Conservation (phyloP, 2,329 filamentous ascomycete species). For the Chaetomiaceae sp. region DNA sequence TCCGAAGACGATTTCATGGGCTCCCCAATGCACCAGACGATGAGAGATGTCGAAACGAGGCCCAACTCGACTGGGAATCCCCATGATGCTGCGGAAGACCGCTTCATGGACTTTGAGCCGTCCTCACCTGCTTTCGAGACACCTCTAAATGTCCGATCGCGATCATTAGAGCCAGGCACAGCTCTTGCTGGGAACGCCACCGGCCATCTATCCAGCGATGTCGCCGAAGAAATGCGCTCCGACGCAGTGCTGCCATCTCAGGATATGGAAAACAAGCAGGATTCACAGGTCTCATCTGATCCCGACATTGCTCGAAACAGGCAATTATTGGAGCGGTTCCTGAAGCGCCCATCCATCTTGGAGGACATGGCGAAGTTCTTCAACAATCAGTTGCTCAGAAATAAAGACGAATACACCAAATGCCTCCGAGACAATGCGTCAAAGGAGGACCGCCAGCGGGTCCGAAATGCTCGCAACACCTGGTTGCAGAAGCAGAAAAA, state of each 20-base stretch:
- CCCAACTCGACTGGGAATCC: not conserved
- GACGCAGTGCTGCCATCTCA: not conserved
- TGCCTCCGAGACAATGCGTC: conserved; percentile 44
- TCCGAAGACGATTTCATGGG: conserved; percentile 53
- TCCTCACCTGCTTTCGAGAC: conserved; percentile 1
- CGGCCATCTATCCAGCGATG: not conserved
- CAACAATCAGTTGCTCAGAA: conserved; percentile 41
- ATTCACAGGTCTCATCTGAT: conserved; percentile 17
- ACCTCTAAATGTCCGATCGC: not conserved
- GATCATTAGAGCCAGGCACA: not conserved
- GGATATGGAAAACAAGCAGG: not conserved
- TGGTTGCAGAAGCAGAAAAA: conserved; percentile 43
- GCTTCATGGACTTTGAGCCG: conserved; percentile 14
- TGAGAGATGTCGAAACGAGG: not conserved
- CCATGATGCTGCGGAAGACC: not conserved
- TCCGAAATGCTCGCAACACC: conserved; percentile 47
- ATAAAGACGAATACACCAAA: conserved; percentile 43
- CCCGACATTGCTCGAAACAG: conserved; percentile 30
- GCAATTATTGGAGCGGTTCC: conserved; percentile 34
- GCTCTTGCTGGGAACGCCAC: not conserved
- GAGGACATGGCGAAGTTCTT: conserved; percentile 35
- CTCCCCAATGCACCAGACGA: conserved; percentile 30
- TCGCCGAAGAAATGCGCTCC: not conserved
- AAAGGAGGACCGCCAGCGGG: conserved; percentile 40
- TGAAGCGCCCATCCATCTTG: conserved; percentile 32